Percentiles rank a stretch among this genome's conserved stretches.
Conservation (phyloP, 148 eudicot species). For the Rhododendron simsii region DNA sequence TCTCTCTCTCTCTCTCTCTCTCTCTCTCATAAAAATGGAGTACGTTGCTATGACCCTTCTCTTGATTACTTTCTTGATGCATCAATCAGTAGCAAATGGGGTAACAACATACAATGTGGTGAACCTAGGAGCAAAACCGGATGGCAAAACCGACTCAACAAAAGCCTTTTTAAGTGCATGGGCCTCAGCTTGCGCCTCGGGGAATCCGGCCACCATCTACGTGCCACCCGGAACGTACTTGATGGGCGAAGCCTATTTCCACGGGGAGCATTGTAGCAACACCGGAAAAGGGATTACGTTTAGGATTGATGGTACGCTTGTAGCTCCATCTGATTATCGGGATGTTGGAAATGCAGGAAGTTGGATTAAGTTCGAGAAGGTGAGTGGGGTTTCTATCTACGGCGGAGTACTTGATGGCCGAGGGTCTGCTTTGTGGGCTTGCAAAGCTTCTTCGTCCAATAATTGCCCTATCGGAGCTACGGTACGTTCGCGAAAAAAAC, state of each 20-base stretch:
- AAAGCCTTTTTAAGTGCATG: constrained; percentile 44
- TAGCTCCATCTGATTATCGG: constrained; percentile 38
- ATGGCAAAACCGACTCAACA: constrained; percentile 44
- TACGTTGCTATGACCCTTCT: not conserved
- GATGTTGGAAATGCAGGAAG: constrained; percentile 17
- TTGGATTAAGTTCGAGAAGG: constrained; percentile 45
- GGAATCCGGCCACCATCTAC: constrained; percentile 22
- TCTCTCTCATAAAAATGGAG: not conserved
- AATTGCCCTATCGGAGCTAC: constrained; percentile 43
- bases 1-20: not conserved
- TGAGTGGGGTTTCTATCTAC: constrained; percentile 22
- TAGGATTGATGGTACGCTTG: constrained; percentile 38
- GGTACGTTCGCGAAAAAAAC: constrained; percentile 13
- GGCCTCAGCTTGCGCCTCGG: constrained; percentile 41
- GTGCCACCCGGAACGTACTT: constrained; percentile 53
- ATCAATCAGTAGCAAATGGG: not conserved
- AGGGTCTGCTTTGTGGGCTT: constrained; percentile 46
- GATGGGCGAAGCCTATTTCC: constrained; percentile 20
- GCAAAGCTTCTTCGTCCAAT: constrained; percentile 27
- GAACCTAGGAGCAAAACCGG: constrained; percentile 41
- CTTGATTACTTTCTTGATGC: not conserved
- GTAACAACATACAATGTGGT: constrained; percentile 25
- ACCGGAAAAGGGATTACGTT: constrained; percentile 19
- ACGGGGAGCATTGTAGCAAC: constrained; percentile 22
- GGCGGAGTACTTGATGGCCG: constrained; percentile 42